phyloP scores from a whole-genome alignment of 169 alveolate genomes.

The Plasmodium falciparum region DNA sequence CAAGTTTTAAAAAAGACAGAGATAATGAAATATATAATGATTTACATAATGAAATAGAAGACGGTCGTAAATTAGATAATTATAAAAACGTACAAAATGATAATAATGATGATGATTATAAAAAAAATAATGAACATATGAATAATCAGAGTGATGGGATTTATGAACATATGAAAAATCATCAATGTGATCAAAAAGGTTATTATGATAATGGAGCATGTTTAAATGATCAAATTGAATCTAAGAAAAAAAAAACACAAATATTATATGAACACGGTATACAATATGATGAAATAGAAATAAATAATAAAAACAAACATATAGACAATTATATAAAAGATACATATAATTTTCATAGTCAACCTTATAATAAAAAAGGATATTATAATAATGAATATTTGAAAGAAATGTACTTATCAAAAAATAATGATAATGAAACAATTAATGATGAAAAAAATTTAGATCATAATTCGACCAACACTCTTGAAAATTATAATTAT shows the following conservation, averaged over 20 bases:
- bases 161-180: neutral
- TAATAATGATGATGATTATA: constrained; percentile 14
- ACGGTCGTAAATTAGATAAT: neutral
- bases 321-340: neutral
- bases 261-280: neutral
- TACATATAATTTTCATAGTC: neutral
- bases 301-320: neutral
- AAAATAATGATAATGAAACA: neutral
- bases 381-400: neutral
- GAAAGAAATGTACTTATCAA: neutral
- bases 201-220: neutral
- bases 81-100: neutral
- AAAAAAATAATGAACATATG: neutral
- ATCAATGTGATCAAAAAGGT: neutral
- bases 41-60: neutral
- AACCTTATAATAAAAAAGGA: neutral
- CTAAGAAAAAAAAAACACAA: too few relatives aligned
- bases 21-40: too few relatives aligned
- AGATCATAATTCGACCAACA: neutral
- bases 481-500: neutral
- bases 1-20: neutral
- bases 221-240: neutral
- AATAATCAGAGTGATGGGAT: too few relatives aligned
- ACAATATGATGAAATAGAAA: neutral
- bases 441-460: neutral